Evolutionary conservation across 2,329 filamentous ascomycete genomes (phyloP), one percentile per base, ranked within the genome.

Genomic region (Atkinsonella hypoxylon): DNA sequence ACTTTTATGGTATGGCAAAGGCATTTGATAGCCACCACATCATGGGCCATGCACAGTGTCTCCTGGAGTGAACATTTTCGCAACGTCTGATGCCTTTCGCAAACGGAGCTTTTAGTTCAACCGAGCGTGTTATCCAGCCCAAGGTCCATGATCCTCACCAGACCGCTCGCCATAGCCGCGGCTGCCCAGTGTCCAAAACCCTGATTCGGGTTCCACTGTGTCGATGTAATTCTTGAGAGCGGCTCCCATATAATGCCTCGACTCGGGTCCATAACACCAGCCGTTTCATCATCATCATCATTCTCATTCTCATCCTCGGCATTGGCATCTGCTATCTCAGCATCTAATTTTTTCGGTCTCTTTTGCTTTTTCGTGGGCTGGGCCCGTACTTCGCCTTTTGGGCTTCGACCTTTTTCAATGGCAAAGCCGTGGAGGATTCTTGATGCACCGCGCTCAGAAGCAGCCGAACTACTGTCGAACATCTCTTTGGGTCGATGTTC

Each of bases 21-120:
- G 90, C 90, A 4, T 95, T 96, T 68, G 87, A 95, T 67, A 84
- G 87, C 63, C 82, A 88, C 61, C 89, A 95, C 66, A 78, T 74
- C 51, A 67, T 74, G 38, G 68, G 75, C 64, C 77, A 75, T 13
- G 74, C 72, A 18, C 66, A 69, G 51, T 84, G 81, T 61, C 62
- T 59, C 34, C 51, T 40, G 56, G 49, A 53, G 12, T 51, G 53
- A 48, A 22, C 31, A 36, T 7, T 22, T 15, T 4, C 22, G n/a
- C 34, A 56, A 49, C 41, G 49, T 40, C 47, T 52, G 18, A 13
- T 40, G 40, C 17, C 26, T 32, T 2, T 17, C n/a, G 9, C 44
- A 20, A 36, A 18, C 15, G 11, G 13, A 43, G 18, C n/a, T 43
- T 30, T 45, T 18, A 15, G 26, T 18, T 53, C 47, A 52, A 30